Percentiles rank a stretch among this genome's conserved stretches.
These are phyloP conservation scores for Bipolaris cookei DNA, from an alignment of 2,329 filamentous ascomycete species.

Conservation along the genomic window DNA sequence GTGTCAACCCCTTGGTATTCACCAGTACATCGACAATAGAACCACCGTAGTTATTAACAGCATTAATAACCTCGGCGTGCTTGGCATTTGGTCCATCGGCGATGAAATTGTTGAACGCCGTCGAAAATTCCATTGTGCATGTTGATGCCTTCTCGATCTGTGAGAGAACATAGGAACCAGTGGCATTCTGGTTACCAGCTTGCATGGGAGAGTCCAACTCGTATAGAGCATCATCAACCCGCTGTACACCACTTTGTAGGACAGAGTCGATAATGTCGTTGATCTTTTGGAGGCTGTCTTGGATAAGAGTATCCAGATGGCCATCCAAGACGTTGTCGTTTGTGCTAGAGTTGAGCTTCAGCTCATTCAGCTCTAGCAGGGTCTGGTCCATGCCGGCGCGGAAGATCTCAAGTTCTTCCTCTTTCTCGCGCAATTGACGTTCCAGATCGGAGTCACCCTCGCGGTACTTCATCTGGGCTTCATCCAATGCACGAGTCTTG, in stretches of 20 bases:
- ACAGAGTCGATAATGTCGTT: constrained; percentile 98
- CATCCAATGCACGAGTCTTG: constrained; percentile 87
- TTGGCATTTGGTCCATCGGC: constrained; percentile 92
- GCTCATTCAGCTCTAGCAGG: constrained; percentile 86
- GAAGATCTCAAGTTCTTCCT: constrained; percentile 97
- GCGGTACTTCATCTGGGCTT: constrained; percentile 76
- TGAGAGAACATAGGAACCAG: constrained; percentile 90
- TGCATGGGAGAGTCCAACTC: constrained; percentile 98
- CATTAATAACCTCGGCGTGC: constrained; percentile 90
- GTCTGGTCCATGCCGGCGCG: constrained; percentile 98
- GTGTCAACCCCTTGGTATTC: constrained; percentile 93
- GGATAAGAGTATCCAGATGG: constrained; percentile 87
- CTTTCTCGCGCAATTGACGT: constrained; percentile 85
- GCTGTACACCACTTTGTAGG: constrained; percentile 86
- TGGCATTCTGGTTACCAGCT: constrained; percentile 97
- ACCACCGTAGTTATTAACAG: constrained; percentile 86
- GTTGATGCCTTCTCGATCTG: constrained; percentile 97
- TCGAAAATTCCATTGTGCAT: constrained; percentile 95
- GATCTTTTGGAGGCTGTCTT: constrained; percentile 88
- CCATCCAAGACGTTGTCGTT: constrained; percentile 83
- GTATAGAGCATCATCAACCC: constrained; percentile 95
- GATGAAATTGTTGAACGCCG: constrained; percentile 97
- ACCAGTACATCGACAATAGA: constrained; percentile 91
- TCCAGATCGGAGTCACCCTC: constrained; percentile 88
- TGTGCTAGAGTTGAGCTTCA: constrained; percentile 67